Base-by-base conservation (phyloP, 441 rosid species). In the Mallotus repandus region DNA sequence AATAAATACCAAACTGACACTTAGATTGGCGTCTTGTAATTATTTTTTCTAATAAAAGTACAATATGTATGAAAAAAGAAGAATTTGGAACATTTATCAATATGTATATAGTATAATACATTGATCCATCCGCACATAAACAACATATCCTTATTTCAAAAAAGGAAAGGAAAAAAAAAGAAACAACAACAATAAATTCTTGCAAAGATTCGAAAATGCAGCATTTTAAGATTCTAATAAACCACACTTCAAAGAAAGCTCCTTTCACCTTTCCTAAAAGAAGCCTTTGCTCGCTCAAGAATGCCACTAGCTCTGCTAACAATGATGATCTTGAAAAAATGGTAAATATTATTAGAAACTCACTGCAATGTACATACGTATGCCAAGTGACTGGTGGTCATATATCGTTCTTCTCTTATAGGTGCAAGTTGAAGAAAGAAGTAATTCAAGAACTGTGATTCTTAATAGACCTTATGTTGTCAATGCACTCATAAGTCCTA, bases 401-500 rank as follows among this genome's bases (percentile, higher is more conserved):
- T n/a, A n/a, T 58, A 6, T 2, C 11, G 15, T 19, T 4, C 11
- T 43, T 9, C 45, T 46, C 56, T 22, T 49, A 49, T 55, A 77
- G 76, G 66, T 77, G 12, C 52, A 68, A n/a, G 74, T 77, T 63
- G 74, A 77, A 35, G 74, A 41, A 48, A 25, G 41, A 38, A 68
- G 38, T 19, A 49, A 75, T 54, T 77, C 80, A 73, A 21, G 77
- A 68, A 73, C 66, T 63, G 66, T 73, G 25, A 69, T 41, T 15
- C 80, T 77, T 35, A 73, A 77, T 55, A 73, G 74, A 63, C 74
- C 74, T 60, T 55, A 48, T 63, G 74, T 57, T 29, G 70, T 73
- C 4, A 77, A 77, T 57, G 77, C 80, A 68, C 67, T 77, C 16
- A 69, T 29, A 11, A 56, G 62, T 49, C 67, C 70, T 22, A 73